Evolutionary conservation across 2,329 filamentous ascomycete genomes (phyloP), one percentile per base, ranked within the genome.

Genomic region (Penicillium sp.): DNA sequence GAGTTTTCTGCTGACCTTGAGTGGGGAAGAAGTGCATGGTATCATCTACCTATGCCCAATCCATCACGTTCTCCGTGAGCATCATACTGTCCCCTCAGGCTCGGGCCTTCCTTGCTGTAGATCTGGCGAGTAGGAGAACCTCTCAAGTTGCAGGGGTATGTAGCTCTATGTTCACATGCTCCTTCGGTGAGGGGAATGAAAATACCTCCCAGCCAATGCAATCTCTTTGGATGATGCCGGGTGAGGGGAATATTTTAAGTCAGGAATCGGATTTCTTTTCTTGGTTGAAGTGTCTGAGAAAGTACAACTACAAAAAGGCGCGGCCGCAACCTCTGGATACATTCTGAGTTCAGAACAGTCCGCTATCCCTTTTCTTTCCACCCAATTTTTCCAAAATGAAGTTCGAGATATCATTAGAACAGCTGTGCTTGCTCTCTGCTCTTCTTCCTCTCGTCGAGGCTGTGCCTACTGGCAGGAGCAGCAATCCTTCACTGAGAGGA

Each of bases 401-500:
- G 57, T 47, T 50, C 42, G 52, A 28, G 50, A 29, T 15, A 3
- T 8, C 54, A 16, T 44, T 31, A 29, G 33, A 12, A 21, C 23
- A 33, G 36, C 29, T 59, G 6, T 16, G 15, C n/a, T 24, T 54
- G 9, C 33, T 56, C 38, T 36, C 46, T 42, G 21, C 23, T 4
- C 24, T 61, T 3, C 45, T 61, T 42, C 56, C 55, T 12, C 47
- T 59, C 23, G 42, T 47, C n/a, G 23, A 59, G 72, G 24, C 62
- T 61, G 55, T 59, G 1, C 62, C 64, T 34, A 50, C 65, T 23
- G 47, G 49, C 6, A 57, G 47, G 31, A 49, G 47, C 7, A 53
- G 43, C 12, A 68, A 69, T 18, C 61, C 67, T n/a, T 60, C 63
- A 2, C 44, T 71, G 7, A 60, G 65, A 54, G 70, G 68, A 21